A percentile compares a stretch with the other conserved stretches of the same genome.
These are phyloP conservation scores for Athelia sp. DNA, from an alignment of 1,284 basidiomycete genomes.

Conservation along the genomic window DNA sequence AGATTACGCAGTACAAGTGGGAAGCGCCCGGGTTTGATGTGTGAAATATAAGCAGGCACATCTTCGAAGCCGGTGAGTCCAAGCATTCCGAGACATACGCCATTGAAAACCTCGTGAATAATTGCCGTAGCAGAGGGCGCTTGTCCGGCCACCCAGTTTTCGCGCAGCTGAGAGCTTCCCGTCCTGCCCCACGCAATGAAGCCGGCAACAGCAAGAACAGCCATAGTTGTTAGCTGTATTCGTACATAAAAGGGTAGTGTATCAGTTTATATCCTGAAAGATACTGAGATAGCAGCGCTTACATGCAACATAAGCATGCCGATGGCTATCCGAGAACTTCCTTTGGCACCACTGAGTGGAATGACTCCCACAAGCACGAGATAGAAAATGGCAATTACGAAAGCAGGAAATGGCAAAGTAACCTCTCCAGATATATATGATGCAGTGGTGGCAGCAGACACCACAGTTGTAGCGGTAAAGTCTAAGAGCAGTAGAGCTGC, in stretches of 20 bases:
- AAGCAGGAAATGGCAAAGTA: slow-evolving; percentile 42
- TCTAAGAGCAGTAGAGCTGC: slow-evolving; percentile 62
- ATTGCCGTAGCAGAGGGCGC: slow-evolving; percentile 24
- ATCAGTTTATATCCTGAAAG: too few species aligned
- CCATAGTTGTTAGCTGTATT: slow-evolving; percentile 50
- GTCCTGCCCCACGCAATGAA: slow-evolving; percentile 44
- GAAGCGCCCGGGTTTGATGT: slow-evolving; percentile 49
- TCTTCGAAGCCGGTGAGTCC: slow-evolving; percentile 69
- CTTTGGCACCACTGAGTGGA: slow-evolving; percentile 54
- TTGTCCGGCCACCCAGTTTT: slow-evolving; percentile 49
- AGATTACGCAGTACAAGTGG: slow-evolving; percentile 59
- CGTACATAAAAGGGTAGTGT: slow-evolving; percentile 1
- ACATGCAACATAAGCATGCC: slow-evolving; percentile 56
- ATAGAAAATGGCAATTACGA: slow-evolving; percentile 44
- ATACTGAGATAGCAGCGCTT: slow-evolving; percentile 23
- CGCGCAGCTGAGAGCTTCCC: slow-evolving; percentile 42
- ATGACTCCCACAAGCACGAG: slow-evolving; percentile 47
- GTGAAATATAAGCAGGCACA: slow-evolving; percentile 57
- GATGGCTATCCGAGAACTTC: slow-evolving; percentile 56
- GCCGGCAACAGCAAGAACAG: slow-evolving; percentile 42
- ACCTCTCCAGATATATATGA: slow-evolving; percentile 65
- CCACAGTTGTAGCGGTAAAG: slow-evolving; percentile 58
- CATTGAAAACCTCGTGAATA: slow-evolving; percentile 49
- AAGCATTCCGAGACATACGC: slow-evolving; percentile 63
- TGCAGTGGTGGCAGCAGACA: slow-evolving; percentile 65